Evolutionary conservation across 768 basidiomycete species (phyloP), one percentile per base, ranked within the genome.

Genomic region (Coprinopsis marcescibilis): DNA sequence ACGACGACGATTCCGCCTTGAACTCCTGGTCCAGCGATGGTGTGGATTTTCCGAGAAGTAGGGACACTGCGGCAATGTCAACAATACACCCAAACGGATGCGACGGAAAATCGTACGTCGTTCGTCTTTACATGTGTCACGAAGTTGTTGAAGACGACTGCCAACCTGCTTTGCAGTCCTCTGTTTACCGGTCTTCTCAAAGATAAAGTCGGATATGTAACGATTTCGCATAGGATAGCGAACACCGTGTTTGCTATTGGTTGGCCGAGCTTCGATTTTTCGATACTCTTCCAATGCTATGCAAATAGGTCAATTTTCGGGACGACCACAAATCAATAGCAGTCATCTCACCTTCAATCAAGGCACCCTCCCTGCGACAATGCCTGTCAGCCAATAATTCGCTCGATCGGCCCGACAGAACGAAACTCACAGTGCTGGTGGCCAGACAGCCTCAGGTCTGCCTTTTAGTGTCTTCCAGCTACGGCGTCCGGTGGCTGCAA

Each of bases 151-250:
- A 35, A 89, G 67, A 42, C 85, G 83, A 58, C 81, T 84, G 51
- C 85, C 85, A 27, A 88, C 84, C 65, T 87, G 85, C 60, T 87
- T 87, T 10, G 85, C 76, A 7, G 81, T 81, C 53, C 85, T 73
- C 52, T 69, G 67, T 60, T 81, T 78, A 8, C 83, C 81, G 1
- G 85, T 88, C 35, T 67, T 68, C 26, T 68, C 68, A 57, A 70
- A 77, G 55, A 89, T 86, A 59, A 82, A 80, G 49, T 87, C 81
- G 46, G 85, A 84, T 49, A 87, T 81, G 65, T 85, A 88, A 34
- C 80, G 75, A 63, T 88, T 89, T 46, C 85, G 75, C 73, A 82
- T 78, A 33, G 86, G 85, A 59, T 81, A 86, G 45, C 85, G 77
- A 11, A 81, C 82, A 12, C 85, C 72, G 24, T 76, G 70, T 48